Percentiles rank a stretch among this genome's conserved stretches.
Evolutionary conservation across 345 rosid species (phyloP).

Genomic region (Raphanus raphanistrum): DNA sequence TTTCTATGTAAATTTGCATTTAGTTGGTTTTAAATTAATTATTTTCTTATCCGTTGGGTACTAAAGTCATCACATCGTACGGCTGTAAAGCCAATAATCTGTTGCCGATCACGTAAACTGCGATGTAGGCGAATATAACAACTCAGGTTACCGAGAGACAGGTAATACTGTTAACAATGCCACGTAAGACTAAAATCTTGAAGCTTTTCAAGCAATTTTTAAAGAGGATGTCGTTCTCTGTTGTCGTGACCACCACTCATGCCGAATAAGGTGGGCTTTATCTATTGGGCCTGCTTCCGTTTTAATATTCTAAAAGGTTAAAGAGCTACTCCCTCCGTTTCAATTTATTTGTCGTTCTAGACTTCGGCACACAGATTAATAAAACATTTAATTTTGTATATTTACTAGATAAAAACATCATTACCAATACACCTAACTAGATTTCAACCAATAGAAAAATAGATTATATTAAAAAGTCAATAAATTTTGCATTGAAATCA

Average conservation of each 20-base stretch:
- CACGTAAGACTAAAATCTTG: slow-evolving; percentile 28
- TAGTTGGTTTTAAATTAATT: neutral
- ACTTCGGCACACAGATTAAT: too few species aligned
- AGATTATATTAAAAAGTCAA: too few species aligned
- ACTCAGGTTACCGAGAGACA: slow-evolving; percentile 45
- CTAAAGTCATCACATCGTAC: neutral
- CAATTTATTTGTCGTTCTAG: too few species aligned
- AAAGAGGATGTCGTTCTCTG: neutral
- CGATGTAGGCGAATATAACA: neutral
- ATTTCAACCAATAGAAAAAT: too few species aligned
- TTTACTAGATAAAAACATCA: too few species aligned
- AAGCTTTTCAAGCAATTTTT: neutral
- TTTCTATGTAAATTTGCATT: neutral
- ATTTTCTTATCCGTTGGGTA: slow-evolving; percentile 32
- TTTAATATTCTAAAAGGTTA: neutral
- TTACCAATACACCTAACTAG: too few species aligned
- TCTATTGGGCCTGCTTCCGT: slow-evolving; percentile 1
- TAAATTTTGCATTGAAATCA: too few species aligned
- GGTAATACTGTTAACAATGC: slow-evolving; percentile 36
- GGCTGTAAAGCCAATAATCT: neutral
- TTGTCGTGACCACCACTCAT: slow-evolving; percentile 1
- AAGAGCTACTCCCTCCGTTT: too few species aligned
- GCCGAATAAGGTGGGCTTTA: neutral
- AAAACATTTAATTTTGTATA: too few species aligned
- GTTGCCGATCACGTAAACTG: slow-evolving; percentile 10